Base-by-base conservation (phyloP, 768 basidiomycete genomes). In the Serpula lacrymans region DNA sequence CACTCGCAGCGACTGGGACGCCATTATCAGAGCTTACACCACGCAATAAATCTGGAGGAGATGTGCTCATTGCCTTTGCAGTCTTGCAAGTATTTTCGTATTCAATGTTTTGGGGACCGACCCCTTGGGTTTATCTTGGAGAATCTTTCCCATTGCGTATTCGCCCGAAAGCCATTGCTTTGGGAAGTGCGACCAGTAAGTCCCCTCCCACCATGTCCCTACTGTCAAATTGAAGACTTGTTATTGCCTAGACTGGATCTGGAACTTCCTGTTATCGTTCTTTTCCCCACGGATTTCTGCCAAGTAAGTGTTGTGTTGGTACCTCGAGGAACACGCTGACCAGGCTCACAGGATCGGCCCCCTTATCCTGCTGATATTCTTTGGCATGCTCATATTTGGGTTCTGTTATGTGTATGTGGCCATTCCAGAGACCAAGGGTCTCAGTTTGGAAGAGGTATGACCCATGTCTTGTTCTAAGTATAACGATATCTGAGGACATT, bases 111-210 rank as follows among this genome's bases (percentile, higher is more conserved):
- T 86, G 82, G 82, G 82, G 81, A 10, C 78, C 80, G 6, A 78
- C 75, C 25, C 80, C 79, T 55, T 77, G 75, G 76, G 80, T 82
- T 8, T 82, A 82, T 49, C 71, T 83, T 21, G 79, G 80, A 34
- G 84, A 87, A 64, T 78, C 76, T 18, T 87, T 85, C 74, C 84
- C 84, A 5, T 73, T 85, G 11, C 80, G 82, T 37, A 78, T 87
- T 27, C 74, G 84, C 37, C 71, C 84, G 4, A 84, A 85, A 55
- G 65, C 72, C 49, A 84, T 85, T 51, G 84, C 83, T 1, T 64
- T 84, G 23, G 82, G 81, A 7, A 79, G 79, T 31, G 70, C 70
- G 0, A 70, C 69, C 22, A 73, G 66, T 72, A 11, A 16, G 32
- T 24, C 28, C 18, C 20, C 6, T n/a, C n/a, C n/a, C n/a, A n/a